Percentiles rank a stretch among this genome's conserved stretches.
Conservation (phyloP, 2,329 filamentous ascomycete genomes). For the Hypoxylon sp. region DNA sequence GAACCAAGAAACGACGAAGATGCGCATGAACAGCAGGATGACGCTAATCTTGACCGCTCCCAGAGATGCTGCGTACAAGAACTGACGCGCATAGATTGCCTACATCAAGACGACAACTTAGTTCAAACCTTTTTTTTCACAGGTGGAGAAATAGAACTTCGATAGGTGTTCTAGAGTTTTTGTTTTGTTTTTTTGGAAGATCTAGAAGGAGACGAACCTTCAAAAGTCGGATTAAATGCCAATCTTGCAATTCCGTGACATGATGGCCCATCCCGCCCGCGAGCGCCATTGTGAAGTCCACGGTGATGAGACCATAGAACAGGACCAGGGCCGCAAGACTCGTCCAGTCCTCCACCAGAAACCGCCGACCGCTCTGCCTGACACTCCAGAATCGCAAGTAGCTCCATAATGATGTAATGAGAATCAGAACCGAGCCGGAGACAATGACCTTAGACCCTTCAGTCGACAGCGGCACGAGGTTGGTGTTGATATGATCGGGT, state of each 20-base stretch:
- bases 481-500: constrained; percentile 17
- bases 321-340: constrained; percentile 26
- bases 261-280: constrained; percentile 32
- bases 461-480: constrained; percentile 26
- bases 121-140: no score
- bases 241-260: constrained; percentile 43
- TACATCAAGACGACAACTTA: no score
- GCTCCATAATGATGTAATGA: constrained; percentile 34
- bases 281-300: constrained; percentile 29
- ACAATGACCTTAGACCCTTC: constrained; percentile 30
- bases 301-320: constrained; percentile 30
- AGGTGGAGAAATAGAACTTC: no score
- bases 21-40: constrained; percentile 35
- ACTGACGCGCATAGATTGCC: constrained; percentile 32
- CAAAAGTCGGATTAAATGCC: constrained; percentile 36
- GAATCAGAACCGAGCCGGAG: constrained; percentile 16
- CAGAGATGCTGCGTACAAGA: constrained; percentile 29
- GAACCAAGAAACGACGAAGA: constrained; percentile 28
- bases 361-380: constrained; percentile 19
- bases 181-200: no score
- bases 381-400: constrained; percentile 34
- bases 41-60: constrained; percentile 36
- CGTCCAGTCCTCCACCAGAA: constrained; percentile 31
- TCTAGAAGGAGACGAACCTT: constrained; percentile 35
- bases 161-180: no score